Conservation (phyloP, 208 protist genomes). For the Trypanosoma conorhini region DNA sequence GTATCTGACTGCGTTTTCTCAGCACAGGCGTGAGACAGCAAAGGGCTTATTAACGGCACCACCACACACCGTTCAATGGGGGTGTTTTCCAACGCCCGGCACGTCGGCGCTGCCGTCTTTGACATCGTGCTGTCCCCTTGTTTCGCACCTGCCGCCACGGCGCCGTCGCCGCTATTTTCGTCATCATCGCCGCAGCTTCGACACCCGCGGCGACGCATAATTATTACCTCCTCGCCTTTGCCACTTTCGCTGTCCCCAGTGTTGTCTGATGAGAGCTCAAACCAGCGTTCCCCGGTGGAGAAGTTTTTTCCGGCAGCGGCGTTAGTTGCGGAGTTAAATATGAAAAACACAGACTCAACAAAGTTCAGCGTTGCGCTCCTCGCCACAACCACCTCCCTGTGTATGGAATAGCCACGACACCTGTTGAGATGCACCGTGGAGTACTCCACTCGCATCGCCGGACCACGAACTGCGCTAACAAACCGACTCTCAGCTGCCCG, state of each 20-base stretch:
- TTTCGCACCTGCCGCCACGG: neutral
- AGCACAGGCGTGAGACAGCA: neutral
- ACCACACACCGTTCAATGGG: neutral
- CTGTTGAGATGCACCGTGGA: constrained; percentile 4
- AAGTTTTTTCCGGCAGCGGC: neutral
- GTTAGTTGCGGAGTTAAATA: neutral
- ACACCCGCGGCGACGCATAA: neutral
- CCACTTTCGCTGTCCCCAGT: neutral
- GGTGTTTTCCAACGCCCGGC: neutral
- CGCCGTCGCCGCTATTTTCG: no score
- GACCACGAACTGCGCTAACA: constrained; percentile 21
- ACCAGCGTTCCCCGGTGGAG: neutral
- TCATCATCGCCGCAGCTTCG: neutral
- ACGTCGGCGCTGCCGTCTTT: constrained; percentile 9
- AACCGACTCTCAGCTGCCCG: constrained; percentile 12
- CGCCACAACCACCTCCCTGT: constrained; percentile 4
- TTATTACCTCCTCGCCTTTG: neutral
- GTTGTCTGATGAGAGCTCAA: neutral
- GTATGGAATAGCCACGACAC: constrained; percentile 17
- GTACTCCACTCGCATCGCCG: constrained; percentile 15
- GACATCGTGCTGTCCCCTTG: constrained; percentile 2
- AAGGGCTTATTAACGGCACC: neutral
- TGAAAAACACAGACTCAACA: constrained; percentile 1
- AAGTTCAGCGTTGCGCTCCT: constrained; percentile 18
- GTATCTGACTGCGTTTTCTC: constrained; percentile 10